Conservation (phyloP, 2,329 filamentous ascomycete species). For the Ophiostoma novo-ulmi region DNA sequence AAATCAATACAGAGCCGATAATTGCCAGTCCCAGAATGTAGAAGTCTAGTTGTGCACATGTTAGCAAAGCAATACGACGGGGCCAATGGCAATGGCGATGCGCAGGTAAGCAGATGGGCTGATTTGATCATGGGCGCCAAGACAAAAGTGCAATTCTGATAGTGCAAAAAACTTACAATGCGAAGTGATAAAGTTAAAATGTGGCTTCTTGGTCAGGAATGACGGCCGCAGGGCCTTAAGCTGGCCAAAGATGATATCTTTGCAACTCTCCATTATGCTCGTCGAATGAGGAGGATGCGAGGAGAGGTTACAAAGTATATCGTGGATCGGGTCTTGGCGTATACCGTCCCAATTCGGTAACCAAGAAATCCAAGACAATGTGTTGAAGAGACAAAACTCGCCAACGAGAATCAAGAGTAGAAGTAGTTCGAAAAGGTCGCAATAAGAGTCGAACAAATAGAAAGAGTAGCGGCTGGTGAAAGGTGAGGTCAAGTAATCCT, state of each 20-base stretch:
- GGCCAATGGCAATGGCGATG: neutral
- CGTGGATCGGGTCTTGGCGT: neutral
- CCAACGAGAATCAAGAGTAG: neutral
- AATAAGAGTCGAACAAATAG: neutral
- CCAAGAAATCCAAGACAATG: neutral
- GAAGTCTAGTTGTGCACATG: slow-evolving; percentile 35
- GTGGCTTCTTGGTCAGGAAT: slow-evolving; percentile 56
- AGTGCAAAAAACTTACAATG: slow-evolving; percentile 57
- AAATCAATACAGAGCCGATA: slow-evolving; percentile 72
- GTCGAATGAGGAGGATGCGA: neutral
- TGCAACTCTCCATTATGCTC: slow-evolving; percentile 24
- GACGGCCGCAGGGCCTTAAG: slow-evolving; percentile 50
- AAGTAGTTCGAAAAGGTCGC: neutral
- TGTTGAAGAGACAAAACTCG: neutral
- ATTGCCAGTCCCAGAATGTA: slow-evolving; percentile 74
- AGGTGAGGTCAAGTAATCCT: neutral
- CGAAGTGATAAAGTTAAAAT: slow-evolving; percentile 74
- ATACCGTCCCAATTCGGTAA: neutral
- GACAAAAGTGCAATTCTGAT: neutral
- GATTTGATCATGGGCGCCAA: neutral
- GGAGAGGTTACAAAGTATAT: neutral
- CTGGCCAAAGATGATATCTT: slow-evolving; percentile 37
- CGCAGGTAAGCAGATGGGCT: neutral
- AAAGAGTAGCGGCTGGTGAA: neutral
- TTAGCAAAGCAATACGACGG: neutral